Base-by-base conservation (phyloP, 352 stramenopile genomes). In the Globisporangium carolinianum region DNA sequence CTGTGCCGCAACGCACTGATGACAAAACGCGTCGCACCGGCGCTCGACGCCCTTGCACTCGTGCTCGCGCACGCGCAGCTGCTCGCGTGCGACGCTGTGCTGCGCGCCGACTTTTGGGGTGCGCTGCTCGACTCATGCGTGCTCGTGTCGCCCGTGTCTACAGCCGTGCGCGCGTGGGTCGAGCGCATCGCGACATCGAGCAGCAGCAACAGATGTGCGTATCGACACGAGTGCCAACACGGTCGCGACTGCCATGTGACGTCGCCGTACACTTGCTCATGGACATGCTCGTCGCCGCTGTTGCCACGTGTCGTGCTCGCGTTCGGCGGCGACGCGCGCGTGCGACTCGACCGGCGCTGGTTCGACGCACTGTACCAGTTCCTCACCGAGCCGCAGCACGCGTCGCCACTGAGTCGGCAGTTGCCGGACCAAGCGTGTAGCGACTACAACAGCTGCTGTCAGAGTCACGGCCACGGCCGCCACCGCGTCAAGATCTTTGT, bases 351-450 rank as follows among this genome's bases (percentile, higher is more conserved):
- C 46, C 46, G n/a, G 14, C 7, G n/a, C 6, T 50, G 46, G 46
- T 50, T 50, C n/a, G 46, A 50, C 46, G 46, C 46, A 32, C 46
- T 50, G 9, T 50, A 50, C 46, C 11, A 50, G 46, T 50, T 50
- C 46, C n/a, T 50, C 14, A 50, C 46, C 15, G 46, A 50, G 15
- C 46, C 15, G 12, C 46, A 32, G 15, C 46, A 50, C 15, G 12
- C n/a, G 4, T 14, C 46, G n/a, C 14, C 46, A 14, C 18, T 50
- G 15, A 32, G 7, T 17, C 15, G n/a, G 18, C 46, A 50, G 46
- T 9, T 32, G 5, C 46, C 12, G 4, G 46, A 50, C 14, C 24
- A 24, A 24, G 24, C 24, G 1, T 24, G 24, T 2, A 32, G 18
- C 1, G 7, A 14, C 46, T 35, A 50, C 15, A 50, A 24, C 39